These are phyloP conservation scores for Meira nashicola DNA, from an alignment of 1,284 basidiomycete genomes.

Conservation along the genomic window DNA sequence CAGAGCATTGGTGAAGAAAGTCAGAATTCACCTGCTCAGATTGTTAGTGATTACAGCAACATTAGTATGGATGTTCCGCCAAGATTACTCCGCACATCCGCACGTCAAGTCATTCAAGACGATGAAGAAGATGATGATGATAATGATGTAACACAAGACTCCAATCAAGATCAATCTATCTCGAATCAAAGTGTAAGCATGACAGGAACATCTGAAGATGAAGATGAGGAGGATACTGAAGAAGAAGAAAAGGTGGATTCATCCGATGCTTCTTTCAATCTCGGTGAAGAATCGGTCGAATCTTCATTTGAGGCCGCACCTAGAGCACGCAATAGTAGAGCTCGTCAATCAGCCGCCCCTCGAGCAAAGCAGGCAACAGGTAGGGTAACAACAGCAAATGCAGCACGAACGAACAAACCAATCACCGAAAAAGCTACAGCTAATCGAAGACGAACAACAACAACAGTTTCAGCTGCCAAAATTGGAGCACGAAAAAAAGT, in stretches of 20 bases:
- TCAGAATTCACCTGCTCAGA: too few relatives aligned
- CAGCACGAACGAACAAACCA: neutral
- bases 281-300: neutral
- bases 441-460: neutral
- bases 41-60: too few relatives aligned
- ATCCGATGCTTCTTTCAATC: neutral
- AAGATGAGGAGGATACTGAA: neutral
- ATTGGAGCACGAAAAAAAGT: too few relatives aligned
- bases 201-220: neutral
- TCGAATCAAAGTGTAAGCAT: too few relatives aligned
- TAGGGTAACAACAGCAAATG: neutral
- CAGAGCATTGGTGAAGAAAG: too few relatives aligned
- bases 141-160: neutral
- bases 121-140: neutral
- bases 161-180: neutral
- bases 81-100: too few relatives aligned
- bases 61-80: too few relatives aligned
- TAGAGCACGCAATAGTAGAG: slow-evolving; percentile 1
- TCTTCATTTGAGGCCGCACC: slow-evolving; percentile 8
- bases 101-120: neutral
- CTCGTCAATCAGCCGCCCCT: neutral
- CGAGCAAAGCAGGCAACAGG: neutral
- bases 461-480: neutral
- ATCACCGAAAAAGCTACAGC: neutral
- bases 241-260: slow-evolving; percentile 10